Conservation (phyloP, 2,329 filamentous ascomycete genomes). For the Scedosporium boydii region DNA sequence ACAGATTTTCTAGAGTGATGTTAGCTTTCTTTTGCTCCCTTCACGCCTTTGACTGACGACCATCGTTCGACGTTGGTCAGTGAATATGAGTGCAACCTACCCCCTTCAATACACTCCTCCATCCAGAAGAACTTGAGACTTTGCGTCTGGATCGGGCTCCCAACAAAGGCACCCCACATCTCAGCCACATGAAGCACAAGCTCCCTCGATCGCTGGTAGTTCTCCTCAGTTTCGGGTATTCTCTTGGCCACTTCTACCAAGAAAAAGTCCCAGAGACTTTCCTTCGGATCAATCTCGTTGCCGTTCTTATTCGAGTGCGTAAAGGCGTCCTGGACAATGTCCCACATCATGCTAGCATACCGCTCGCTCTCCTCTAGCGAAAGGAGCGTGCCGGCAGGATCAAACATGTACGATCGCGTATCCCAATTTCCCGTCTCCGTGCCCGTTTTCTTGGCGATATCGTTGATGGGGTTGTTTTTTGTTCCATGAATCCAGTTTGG, state of each 20-base stretch:
- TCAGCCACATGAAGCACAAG: slow-evolving; percentile 45
- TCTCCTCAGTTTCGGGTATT: slow-evolving; percentile 33
- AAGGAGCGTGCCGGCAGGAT: slow-evolving; percentile 45
- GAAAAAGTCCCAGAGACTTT: slow-evolving; percentile 48
- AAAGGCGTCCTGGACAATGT: slow-evolving; percentile 59
- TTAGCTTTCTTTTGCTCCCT: background rate
- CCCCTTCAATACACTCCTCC: slow-evolving; percentile 67
- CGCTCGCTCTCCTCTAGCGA: slow-evolving; percentile 32
- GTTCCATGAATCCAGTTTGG: slow-evolving; percentile 79
- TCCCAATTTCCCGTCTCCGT: slow-evolving; percentile 41
- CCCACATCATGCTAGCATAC: slow-evolving; percentile 52
- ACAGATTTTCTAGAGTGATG: slow-evolving; percentile 41
- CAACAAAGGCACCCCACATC: slow-evolving; percentile 64
- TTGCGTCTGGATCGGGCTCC: slow-evolving; percentile 52
- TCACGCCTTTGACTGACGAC: background rate
- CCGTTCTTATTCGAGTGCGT: slow-evolving; percentile 50
- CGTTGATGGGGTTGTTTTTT: slow-evolving; percentile 58
- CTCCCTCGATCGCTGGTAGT: slow-evolving; percentile 28
- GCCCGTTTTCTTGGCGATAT: slow-evolving; percentile 52
- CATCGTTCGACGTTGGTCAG: no score
- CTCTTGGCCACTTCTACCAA: slow-evolving; percentile 30
- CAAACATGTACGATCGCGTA: slow-evolving; percentile 43
- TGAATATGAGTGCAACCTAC: slow-evolving; percentile 23
- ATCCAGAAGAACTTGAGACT: slow-evolving; percentile 71
- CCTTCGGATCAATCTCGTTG: slow-evolving; percentile 32